Evolutionary conservation across 176 grass and related monocot genomes (phyloP).

Genomic region (sorghum (Sorghum bicolor)): Sorghum_bicolor_NCBIv3 NC_012875.2:47903001-47903500

Average conservation of each 20-base stretch:
- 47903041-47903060: background rate
- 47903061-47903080: slow-evolving; percentile 25
- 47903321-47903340: slow-evolving; percentile 75
- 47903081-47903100: slow-evolving; percentile 40
- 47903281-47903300: slow-evolving; percentile 13
- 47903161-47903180: slow-evolving; percentile 59
- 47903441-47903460: slow-evolving; percentile 91
- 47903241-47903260: slow-evolving; percentile 19
- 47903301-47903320: slow-evolving; percentile 82
- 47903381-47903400: slow-evolving; percentile 88
- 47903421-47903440: slow-evolving; percentile 89
- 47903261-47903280: background rate
- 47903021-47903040: slow-evolving; percentile 34
- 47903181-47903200: slow-evolving; percentile 78
- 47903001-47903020: slow-evolving; percentile 50
- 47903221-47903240: slow-evolving; percentile 40
- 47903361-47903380: slow-evolving; percentile 69
- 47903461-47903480: slow-evolving; percentile 70
- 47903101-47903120: slow-evolving; percentile 20
- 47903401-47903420: slow-evolving; percentile 87
- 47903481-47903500: slow-evolving; percentile 65
- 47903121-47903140: background rate
- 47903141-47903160: slow-evolving; percentile 18
- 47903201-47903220: slow-evolving; percentile 92
- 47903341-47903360: slow-evolving; percentile 68